These are phyloP conservation scores for Senecio squalidus DNA, from an alignment of 140 eudicot genomes.

Conservation along the genomic window DNA sequence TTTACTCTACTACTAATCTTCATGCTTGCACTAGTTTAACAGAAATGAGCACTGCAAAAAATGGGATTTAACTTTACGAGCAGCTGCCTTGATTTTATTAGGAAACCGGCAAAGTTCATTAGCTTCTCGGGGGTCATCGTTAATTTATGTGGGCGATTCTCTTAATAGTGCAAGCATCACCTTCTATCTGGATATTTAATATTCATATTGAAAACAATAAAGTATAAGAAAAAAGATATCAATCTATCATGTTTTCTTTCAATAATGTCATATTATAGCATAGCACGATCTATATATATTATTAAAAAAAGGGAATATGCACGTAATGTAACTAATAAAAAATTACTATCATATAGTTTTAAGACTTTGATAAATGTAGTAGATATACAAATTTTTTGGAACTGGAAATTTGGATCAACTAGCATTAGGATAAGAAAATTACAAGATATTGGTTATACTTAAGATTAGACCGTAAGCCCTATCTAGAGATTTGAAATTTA, in stretches of 20 bases:
- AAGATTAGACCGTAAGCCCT: no score
- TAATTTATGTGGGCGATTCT: constrained; percentile 32
- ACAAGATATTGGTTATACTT: no score
- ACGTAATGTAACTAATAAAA: no score
- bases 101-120: neutral
- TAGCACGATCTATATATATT: no score
- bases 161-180: constrained; percentile 11
- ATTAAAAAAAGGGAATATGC: no score
- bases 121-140: constrained; percentile 21
- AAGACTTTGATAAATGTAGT: no score
- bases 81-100: neutral
- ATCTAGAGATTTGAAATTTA: no score
- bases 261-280: neutral
- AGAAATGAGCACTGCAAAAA: constrained; percentile 14
- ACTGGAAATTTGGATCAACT: no score
- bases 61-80: neutral
- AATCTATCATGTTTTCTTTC: neutral
- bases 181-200: neutral
- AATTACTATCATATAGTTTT: no score
- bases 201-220: neutral
- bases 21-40: constrained; percentile 5
- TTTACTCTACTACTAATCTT: constrained; percentile 37
- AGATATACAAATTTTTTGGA: no score
- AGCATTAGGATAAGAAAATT: no score
- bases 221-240: neutral